Conservation (phyloP, 73 alveolate genomes). For the Halteria grandinella region DNA sequence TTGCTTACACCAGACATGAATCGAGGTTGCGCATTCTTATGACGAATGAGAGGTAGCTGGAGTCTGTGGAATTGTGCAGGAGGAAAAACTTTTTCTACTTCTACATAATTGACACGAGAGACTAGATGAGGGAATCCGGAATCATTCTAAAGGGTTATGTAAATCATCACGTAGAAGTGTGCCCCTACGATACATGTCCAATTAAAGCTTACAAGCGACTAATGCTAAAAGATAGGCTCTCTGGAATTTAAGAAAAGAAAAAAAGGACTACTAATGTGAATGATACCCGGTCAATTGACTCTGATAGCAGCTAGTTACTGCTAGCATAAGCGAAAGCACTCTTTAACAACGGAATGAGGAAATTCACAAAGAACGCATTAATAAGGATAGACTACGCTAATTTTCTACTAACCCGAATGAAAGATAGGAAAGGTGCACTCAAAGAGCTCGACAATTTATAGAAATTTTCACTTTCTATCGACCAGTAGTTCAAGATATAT, state of each 20-base stretch:
- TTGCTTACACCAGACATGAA: conserved; percentile 78
- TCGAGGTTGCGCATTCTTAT: too few species aligned
- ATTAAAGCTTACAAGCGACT: conserved; percentile 59
- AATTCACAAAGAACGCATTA: conserved; percentile 86
- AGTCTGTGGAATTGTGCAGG: conserved; percentile 78
- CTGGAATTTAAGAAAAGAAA: conserved; percentile 6
- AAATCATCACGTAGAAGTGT: conserved; percentile 87
- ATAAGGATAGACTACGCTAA: conserved; percentile 85
- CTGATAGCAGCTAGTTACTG: conserved; percentile 50
- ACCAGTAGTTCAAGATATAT: conserved; percentile 84
- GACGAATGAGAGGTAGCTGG: too few species aligned
- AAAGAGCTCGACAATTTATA: conserved; percentile 76
- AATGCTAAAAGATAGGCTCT: conserved; percentile 15
- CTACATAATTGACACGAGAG: conserved; percentile 74
- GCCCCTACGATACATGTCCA: conserved; percentile 87
- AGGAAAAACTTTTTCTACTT: conserved; percentile 83
- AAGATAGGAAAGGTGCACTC: conserved; percentile 87
- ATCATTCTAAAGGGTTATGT: conserved; percentile 91
- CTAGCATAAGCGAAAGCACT: conserved; percentile 82
- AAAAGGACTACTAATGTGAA: background rate
- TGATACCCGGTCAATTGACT: background rate
- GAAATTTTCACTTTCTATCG: conserved; percentile 86
- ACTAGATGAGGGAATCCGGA: conserved; percentile 79
- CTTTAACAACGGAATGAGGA: conserved; percentile 81
- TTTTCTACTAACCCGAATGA: conserved; percentile 87